A percentile compares a stretch with the other conserved stretches of the same genome.
Conservation (phyloP, 495 filamentous ascomycete species). For the Daldinia caldariorum region DNA sequence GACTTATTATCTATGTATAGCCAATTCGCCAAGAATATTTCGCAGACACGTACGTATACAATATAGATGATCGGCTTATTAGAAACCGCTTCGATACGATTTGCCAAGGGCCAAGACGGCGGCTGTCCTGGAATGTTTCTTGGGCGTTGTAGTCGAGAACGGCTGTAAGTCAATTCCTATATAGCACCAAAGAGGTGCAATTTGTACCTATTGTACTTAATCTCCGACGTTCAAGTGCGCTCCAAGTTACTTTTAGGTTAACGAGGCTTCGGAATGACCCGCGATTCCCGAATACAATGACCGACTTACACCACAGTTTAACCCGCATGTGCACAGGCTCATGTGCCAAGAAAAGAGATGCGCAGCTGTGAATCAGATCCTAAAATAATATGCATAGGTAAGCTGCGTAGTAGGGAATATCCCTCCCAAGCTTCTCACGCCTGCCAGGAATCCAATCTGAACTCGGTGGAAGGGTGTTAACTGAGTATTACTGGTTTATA, state of each 20-base stretch:
- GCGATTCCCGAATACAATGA: constrained; percentile 45
- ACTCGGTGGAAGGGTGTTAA: constrained; percentile 24
- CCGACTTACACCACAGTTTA: constrained; percentile 46
- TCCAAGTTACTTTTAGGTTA: constrained; percentile 2
- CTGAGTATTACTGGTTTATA: constrained; percentile 17
- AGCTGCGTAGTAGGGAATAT: constrained; percentile 37
- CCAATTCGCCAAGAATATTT: constrained; percentile 38
- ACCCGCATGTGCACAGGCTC: constrained; percentile 41
- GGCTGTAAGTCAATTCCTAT: constrained; percentile 24
- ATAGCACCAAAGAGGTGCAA: constrained; percentile 31
- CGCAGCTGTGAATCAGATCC: constrained; percentile 44
- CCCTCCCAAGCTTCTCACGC: constrained; percentile 33
- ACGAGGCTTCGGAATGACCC: constrained; percentile 39
- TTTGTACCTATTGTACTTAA: constrained; percentile 19
- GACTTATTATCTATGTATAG: constrained; percentile 37
- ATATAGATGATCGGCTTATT: constrained; percentile 40
- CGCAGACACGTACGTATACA: constrained; percentile 36
- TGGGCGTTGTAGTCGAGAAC: constrained; percentile 21
- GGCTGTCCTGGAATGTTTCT: constrained; percentile 28
- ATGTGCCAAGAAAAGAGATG: constrained; percentile 46
- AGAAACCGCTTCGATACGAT: constrained; percentile 35
- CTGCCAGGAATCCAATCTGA: constrained; percentile 29
- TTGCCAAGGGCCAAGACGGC: constrained; percentile 43
- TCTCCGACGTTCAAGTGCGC: constrained; percentile 27
- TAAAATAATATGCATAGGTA: constrained; percentile 44